Percentiles rank a stretch among this genome's conserved stretches.
These are phyloP conservation scores for Chrysopogon serrulatus DNA, from an alignment of 176 grass and related monocot species.

Conservation along the genomic window DNA sequence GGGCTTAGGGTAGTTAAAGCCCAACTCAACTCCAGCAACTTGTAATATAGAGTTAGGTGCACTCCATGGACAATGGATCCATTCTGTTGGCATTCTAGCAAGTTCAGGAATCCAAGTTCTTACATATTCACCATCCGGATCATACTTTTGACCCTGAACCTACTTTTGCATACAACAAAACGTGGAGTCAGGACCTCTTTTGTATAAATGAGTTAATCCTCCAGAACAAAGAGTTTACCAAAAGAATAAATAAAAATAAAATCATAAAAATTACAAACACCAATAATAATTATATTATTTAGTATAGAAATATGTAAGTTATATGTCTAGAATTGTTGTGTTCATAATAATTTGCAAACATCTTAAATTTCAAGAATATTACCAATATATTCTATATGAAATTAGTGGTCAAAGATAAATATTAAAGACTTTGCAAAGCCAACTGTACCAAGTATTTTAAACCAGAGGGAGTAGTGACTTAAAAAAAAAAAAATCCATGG, in stretches of 20 bases:
- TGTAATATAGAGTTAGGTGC: slow-evolving; percentile 66
- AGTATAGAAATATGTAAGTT: not conserved
- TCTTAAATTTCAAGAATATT: not conserved
- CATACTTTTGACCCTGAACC: slow-evolving; percentile 84
- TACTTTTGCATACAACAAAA: slow-evolving; percentile 37
- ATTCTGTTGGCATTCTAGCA: slow-evolving; percentile 81
- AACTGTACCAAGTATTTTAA: not conserved
- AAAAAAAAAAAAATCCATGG: not conserved
- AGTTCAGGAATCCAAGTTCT: slow-evolving; percentile 96
- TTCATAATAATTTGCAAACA: not conserved
- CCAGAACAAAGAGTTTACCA: not conserved
- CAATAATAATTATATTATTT: not conserved
- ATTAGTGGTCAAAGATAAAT: not conserved
- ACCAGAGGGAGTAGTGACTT: not conserved
- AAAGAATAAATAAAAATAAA: slow-evolving; percentile 12
- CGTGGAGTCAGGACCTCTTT: not conserved
- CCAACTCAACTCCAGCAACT: slow-evolving; percentile 85
- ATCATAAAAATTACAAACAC: not conserved
- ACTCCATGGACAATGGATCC: slow-evolving; percentile 95
- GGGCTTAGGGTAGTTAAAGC: slow-evolving; percentile 82
- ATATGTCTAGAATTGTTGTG: not conserved
- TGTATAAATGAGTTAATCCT: not conserved
- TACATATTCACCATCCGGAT: slow-evolving; percentile 84
- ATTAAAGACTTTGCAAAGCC: not conserved
- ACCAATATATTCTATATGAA: not conserved